phyloP scores from a whole-genome alignment of 2,329 filamentous ascomycete species.

The Botrytis pseudocinerea region DNA sequence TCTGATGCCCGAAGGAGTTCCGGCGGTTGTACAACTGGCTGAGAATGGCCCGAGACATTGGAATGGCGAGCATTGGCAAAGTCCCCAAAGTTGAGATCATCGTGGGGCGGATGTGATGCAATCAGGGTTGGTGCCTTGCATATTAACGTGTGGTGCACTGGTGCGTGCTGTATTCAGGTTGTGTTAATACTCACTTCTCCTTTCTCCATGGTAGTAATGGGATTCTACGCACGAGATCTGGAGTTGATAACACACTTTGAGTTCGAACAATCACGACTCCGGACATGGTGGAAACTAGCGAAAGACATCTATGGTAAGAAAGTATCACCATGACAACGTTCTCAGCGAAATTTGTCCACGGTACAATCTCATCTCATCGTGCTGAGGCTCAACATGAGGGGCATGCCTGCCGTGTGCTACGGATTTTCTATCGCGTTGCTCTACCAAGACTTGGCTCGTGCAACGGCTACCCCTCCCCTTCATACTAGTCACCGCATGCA shows the following conservation, averaged over 20 bases:
- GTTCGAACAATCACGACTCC: neutral
- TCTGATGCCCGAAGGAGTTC: neutral
- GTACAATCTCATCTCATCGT: neutral
- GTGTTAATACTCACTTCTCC: neutral
- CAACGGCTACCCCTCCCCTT: slow-evolving; percentile 5
- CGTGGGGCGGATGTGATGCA: neutral
- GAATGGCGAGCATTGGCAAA: neutral
- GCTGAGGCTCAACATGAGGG: neutral
- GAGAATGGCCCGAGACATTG: slow-evolving; percentile 2
- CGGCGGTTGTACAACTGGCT: neutral
- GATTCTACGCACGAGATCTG: neutral
- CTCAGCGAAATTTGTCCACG: neutral
- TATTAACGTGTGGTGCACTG: neutral
- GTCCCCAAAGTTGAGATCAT: neutral
- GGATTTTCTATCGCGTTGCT: neutral
- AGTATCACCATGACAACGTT: neutral
- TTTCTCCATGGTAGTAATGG: neutral
- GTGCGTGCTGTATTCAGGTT: neutral
- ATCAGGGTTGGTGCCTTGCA: neutral
- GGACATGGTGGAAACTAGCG: neutral
- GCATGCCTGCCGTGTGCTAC: neutral
- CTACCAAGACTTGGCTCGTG: slow-evolving; percentile 6
- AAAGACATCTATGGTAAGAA: neutral
- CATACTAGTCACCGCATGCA: neutral
- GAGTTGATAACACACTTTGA: neutral